These are phyloP conservation scores for Pythium coloratum DNA, from an alignment of 352 stramenopile genomes.

Conservation along the genomic window DNA sequence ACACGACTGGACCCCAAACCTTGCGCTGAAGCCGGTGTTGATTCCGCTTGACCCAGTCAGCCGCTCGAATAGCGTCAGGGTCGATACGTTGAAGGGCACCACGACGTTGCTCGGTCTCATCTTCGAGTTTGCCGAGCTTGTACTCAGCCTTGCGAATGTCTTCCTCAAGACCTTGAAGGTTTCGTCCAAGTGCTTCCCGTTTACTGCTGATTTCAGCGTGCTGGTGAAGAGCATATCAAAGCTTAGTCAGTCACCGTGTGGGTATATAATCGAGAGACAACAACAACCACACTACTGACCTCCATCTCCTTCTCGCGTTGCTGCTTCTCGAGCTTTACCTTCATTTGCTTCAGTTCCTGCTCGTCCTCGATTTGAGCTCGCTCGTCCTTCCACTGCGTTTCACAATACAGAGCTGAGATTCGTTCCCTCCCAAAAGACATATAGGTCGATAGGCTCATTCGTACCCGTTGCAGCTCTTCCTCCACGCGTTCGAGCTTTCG, in stretches of 20 bases:
- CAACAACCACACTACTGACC: slow-evolving; percentile 24
- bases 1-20: slow-evolving; percentile 79
- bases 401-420: no score
- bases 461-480: slow-evolving; percentile 52
- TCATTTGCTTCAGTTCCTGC: slow-evolving; percentile 51
- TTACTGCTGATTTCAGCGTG: slow-evolving; percentile 74
- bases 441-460: neutral
- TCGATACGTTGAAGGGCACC: slow-evolving; percentile 58
- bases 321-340: slow-evolving; percentile 60
- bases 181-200: slow-evolving; percentile 48
- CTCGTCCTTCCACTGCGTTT: slow-evolving; percentile 59
- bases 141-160: slow-evolving; percentile 50
- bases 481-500: slow-evolving; percentile 72
- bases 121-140: slow-evolving; percentile 66
- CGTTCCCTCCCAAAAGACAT: no score
- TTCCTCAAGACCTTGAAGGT: slow-evolving; percentile 49
- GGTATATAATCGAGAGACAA: no score
- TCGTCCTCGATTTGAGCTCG: slow-evolving; percentile 52
- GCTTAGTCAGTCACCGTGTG: neutral
- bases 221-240: slow-evolving; percentile 26
- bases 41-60: slow-evolving; percentile 80
- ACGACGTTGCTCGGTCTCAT: slow-evolving; percentile 74
- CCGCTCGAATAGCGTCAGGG: slow-evolving; percentile 67
- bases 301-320: slow-evolving; percentile 74
- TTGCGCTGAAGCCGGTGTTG: slow-evolving; percentile 64